Percentiles rank a stretch among this genome's conserved stretches.
These are phyloP conservation scores for Helichrysum umbraculigerum DNA, from an alignment of 129 eudicot species.

Conservation along the genomic window DNA sequence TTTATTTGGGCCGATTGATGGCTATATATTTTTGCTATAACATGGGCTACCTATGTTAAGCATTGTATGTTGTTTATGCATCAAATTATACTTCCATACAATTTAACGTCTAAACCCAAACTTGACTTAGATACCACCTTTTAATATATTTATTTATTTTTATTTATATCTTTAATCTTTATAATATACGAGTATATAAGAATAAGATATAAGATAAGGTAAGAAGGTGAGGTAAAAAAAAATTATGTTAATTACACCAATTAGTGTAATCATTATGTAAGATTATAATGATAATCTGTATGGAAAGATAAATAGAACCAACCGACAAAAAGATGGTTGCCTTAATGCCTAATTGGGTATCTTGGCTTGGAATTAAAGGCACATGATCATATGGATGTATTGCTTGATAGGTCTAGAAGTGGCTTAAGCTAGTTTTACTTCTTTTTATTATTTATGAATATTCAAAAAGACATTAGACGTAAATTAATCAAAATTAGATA, in stretches of 20 bases:
- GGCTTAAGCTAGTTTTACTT: too few relatives aligned
- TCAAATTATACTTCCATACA: too few relatives aligned
- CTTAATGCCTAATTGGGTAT: slow-evolving; percentile 15
- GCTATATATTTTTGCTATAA: too few relatives aligned
- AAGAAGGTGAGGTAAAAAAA: neutral
- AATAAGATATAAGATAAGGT: too few relatives aligned
- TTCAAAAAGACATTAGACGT: too few relatives aligned
- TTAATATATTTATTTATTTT: too few relatives aligned
- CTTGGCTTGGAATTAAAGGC: slow-evolving; percentile 49
- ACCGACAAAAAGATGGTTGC: slow-evolving; percentile 17
- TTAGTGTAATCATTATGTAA: slow-evolving; percentile 9
- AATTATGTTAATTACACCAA: neutral
- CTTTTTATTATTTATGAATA: too few relatives aligned
- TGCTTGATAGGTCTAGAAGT: slow-evolving; percentile 4
- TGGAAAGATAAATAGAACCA: slow-evolving; percentile 35
- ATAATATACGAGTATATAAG: too few relatives aligned
- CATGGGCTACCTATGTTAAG: too few relatives aligned
- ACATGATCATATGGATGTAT: slow-evolving; percentile 14
- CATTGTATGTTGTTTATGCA: neutral
- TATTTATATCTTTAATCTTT: too few relatives aligned
- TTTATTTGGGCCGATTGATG: too few relatives aligned
- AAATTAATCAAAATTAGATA: too few relatives aligned
- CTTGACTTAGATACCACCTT: neutral
- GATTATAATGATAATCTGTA: slow-evolving; percentile 16
- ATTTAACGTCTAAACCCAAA: neutral